Evolutionary conservation across 2,329 filamentous ascomycete species (phyloP), one percentile per base, ranked within the genome.

Genomic region (Fusarium algeriense): DNA sequence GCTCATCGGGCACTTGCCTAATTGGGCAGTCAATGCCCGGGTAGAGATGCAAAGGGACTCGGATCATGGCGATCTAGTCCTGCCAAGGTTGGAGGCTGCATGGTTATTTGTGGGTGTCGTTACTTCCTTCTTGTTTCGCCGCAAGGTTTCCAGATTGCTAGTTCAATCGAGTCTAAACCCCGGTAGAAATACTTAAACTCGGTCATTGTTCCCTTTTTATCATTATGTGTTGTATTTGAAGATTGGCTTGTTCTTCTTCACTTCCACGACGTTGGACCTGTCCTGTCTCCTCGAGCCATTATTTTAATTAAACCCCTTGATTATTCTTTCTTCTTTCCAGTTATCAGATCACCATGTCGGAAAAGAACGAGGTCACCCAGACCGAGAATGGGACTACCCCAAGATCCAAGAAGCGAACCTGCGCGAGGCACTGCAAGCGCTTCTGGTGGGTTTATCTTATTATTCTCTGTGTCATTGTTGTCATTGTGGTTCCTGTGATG

Each of bases 401-500:
- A 45, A 75, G 46, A 73, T 67, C 49, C 71, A 83, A 83, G 77
- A 82, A 79, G 69, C 79, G 82, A 64, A 78, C 78, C 34, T 81
- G 81, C 70, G 80, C 80, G 60, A 80, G 83, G 49, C 87, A 89
- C 76, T 86, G 85, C 77, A 84, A 80, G 75, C 84, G 82, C 72
- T 90, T 86, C 73, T 91, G 89, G 90, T 91, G 89, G 89, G 74
- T 84, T 69, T 84, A 90, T 73, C 77, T 90, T 64, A 80, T 91
- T 63, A 77, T 83, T 19, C 77, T 89, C 55, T 76, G 86, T 61
- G 71, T 84, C 66, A 79, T 89, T 46, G 78, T 86, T 45, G 82
- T 89, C 37, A 79, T 92, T 17, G 81, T 89, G 40, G 85, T 92
- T 20, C 83, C 87, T 41, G 81, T 90, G 41, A 79, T 91, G 89